These are phyloP conservation scores for Candida ovalis DNA, from an alignment of 805 yeast genomes.

Conservation along the genomic window DNA sequence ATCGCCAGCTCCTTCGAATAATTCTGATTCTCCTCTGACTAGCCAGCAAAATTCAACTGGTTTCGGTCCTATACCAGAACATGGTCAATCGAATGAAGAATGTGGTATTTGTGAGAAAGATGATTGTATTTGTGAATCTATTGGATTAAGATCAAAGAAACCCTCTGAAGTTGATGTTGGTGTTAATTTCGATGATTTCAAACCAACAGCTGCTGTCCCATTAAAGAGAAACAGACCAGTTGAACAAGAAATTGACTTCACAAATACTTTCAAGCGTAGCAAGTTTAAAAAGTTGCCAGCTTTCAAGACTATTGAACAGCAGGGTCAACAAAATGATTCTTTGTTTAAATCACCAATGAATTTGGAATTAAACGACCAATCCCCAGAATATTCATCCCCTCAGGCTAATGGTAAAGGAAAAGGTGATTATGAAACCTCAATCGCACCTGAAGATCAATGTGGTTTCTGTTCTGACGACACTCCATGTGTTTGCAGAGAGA, in stretches of 20 bases:
- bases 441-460: constrained; percentile 60
- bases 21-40: constrained; percentile 36
- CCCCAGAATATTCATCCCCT: constrained; percentile 11
- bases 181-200: constrained; percentile 30
- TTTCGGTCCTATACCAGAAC: background rate
- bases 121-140: constrained; percentile 60
- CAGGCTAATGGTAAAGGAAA: constrained; percentile 17
- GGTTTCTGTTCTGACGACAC: constrained; percentile 93
- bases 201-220: constrained; percentile 67
- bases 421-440: constrained; percentile 40
- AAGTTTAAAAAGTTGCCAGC: constrained; percentile 25
- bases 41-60: background rate
- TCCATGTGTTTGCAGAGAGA: constrained; percentile 89
- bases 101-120: constrained; percentile 71
- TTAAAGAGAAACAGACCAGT: constrained; percentile 36
- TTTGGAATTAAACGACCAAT: constrained; percentile 13
- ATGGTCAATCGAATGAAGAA: constrained; percentile 25
- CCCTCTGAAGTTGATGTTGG: constrained; percentile 9
- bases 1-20: constrained; percentile 50
- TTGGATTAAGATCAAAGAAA: constrained; percentile 36
- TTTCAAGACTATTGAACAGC: constrained; percentile 17
- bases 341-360: constrained; percentile 24
- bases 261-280: constrained; percentile 35
- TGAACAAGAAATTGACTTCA: constrained; percentile 52
- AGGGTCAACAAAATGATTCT: constrained; percentile 19